Base-by-base conservation (phyloP, 257 asterid species). In the Paraleonurus japonicus region DNA sequence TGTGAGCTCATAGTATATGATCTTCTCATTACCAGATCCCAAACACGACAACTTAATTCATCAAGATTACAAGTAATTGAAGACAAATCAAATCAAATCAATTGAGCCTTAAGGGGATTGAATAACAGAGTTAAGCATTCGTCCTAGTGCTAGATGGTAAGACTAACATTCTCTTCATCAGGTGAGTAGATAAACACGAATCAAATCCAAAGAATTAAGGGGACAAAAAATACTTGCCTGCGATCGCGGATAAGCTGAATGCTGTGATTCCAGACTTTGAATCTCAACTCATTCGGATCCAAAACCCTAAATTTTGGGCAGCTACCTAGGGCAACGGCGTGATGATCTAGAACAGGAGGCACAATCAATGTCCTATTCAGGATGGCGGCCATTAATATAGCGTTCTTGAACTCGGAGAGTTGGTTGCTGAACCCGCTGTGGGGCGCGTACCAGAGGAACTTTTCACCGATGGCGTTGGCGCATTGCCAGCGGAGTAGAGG, bases 361-460 rank as follows among this genome's bases (percentile, higher is more conserved):
- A 92, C 90, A 71, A 92, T 71, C 63, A 92, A 71, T 37, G 97
- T 90, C 62, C 98, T 89, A 63, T 88, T 88, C n/a, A 92, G 81
- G 62, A 92, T 85, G 23, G 86, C 83, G 6, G 98, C 90, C 86
- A 94, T 82, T 27, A 89, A 45, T 45, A 91, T 15, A 0, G 92
- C 95, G 74, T 91, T 94, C 81, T 87, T 91, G 84, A 91, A 89
- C 81, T 91, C 98, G 19, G 88, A 80, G 64, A 94, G 83, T 84
- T 94, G 98, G 76, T 94, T 94, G 86, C 97, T 89, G 84, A 94
- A 91, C 27, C 98, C 98, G 69, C 97, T 94, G 84, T 91, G 98
- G 17, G 97, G 97, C 20, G 97, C 96, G 73, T 91, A 94, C 95
- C 96, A 89, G 48, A 91, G 73, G 72, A 86, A 91, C 76, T 85